Base-by-base conservation (phyloP, 345 rosid species). In the Fremontodendron californicum region DNA sequence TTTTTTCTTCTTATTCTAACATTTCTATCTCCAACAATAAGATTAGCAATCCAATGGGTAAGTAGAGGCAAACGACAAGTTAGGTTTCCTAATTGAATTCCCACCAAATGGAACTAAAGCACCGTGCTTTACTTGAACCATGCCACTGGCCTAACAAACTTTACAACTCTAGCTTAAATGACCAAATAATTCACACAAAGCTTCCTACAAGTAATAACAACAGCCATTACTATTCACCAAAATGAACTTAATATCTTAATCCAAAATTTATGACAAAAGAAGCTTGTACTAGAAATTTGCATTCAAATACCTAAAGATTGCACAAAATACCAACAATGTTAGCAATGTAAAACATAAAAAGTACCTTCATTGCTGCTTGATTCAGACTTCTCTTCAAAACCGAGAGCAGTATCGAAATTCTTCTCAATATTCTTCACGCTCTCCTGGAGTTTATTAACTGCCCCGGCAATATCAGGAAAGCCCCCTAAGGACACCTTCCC, bases 401-500 rank as follows among this genome's bases (percentile, higher is more conserved):
- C 98, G 58, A 93, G 97, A 72, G 99, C 99, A 52, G 33, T 94
- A 79, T 96, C 99, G 9, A 96, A 96, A 85, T 92, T 94, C 92
- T 96, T 96, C 81, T 96, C 99, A 0, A 96, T 94, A 82, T 93
- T 96, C 90, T 96, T 96, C 77, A 96, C 98, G 80, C 99, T 96
- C 93, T 96, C 99, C 72, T 93, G 92, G 81, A 96, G 83, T 90
- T 96, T 96, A 82, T 92, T 96, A 18, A 96, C 97, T 0, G 99
- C 99, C 74, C 99, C 99, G 9, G 98, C 94, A 51, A 96, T 87
- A 94, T 96, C 99, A 64, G 98, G 94, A 83, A 96, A 96, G 77
- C 83, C 85, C 81, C 97, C 99, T 82, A 96, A 77, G 25, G 90
- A 84, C 19, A 96, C 93, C 81, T 88, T 92, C 77, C 94, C 97